Conservation (phyloP, 2,329 filamentous ascomycete genomes). For the Botrytis cinerea region DNA sequence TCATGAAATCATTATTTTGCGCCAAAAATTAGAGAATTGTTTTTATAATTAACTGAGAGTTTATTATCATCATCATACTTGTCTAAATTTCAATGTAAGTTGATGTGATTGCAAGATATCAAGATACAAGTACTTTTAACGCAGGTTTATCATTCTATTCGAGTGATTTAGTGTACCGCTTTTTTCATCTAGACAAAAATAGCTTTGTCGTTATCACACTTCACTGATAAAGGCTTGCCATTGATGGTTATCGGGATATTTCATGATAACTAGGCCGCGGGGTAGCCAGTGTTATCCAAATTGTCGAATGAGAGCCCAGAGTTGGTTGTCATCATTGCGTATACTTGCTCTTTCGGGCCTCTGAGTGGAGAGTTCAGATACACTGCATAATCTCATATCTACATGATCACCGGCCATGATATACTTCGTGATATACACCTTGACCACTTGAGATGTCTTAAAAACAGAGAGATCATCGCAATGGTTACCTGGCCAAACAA, state of each 20-base stretch:
- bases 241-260: background rate
- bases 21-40: background rate
- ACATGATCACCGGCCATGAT: slow-evolving; percentile 4
- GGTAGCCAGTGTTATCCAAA: background rate
- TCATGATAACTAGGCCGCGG: slow-evolving; percentile 4
- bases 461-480: background rate
- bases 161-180: background rate
- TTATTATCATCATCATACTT: background rate
- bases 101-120: background rate
- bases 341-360: slow-evolving; percentile 11
- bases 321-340: slow-evolving; percentile 7
- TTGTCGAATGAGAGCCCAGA: slow-evolving; percentile 8
- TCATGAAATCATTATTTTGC: background rate
- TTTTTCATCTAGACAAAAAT: background rate
- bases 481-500: background rate
- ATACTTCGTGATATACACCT: background rate
- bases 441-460: background rate
- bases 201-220: slow-evolving; percentile 11
- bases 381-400: slow-evolving; percentile 20
- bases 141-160: background rate
- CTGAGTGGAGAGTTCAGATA: slow-evolving; percentile 15
- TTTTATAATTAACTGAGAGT: background rate
- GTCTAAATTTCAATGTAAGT: background rate
- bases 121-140: background rate
- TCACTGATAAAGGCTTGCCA: background rate